Base-by-base conservation (phyloP, 192 early-diverging fungal species). In the Obelidium mucronatum region DNA sequence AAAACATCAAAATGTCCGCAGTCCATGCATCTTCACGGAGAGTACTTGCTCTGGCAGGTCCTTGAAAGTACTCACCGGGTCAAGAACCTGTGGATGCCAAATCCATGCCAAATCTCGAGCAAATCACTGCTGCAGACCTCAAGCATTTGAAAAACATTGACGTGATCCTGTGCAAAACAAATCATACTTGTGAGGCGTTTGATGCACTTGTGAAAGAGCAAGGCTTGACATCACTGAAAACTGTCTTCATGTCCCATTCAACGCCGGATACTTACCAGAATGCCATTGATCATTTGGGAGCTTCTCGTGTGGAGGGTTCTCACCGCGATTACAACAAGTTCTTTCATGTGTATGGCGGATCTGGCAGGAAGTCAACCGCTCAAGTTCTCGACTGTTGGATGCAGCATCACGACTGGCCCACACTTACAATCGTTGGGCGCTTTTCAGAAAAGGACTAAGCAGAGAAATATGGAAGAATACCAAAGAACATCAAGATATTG, bases 1-100 rank as follows among this genome's bases (percentile, higher is more conserved):
- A 74, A 74, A 36, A 40, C 73, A 42, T 1, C 3, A 63, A 19
- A 52, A 51, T 65, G 44, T 42, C 26, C 70, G 33, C 8, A 48
- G 15, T 44, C 67, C 15, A 48, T 51, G 17, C 54, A 74, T 26
- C 31, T 74, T 36, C 63, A 66, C 35, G 73, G 73, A 6, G 73
- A 74, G 39, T 74, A 42, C 28, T 35, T 39, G 30, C 6, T 31
- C 6, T 30, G 33, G 35, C 36, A 13, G 0, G 15, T 64, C 6
- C 0, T 39, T 34, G 39, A 39, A 13, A 5, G 3, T 5, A 13
- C 19, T 0, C 8, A 19, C 31, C 28, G 36, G 11, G 11, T 64
- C 22, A 1, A 22, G 13, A 72, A 72, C 54, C 3, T 64, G 3
- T 64, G 62, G 62, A 19, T 39, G 26, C 62, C 62, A 22, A 64